Evolutionary conservation across 2,329 filamentous ascomycete species (phyloP).

Genomic region (Colletotrichum sp.): DNA sequence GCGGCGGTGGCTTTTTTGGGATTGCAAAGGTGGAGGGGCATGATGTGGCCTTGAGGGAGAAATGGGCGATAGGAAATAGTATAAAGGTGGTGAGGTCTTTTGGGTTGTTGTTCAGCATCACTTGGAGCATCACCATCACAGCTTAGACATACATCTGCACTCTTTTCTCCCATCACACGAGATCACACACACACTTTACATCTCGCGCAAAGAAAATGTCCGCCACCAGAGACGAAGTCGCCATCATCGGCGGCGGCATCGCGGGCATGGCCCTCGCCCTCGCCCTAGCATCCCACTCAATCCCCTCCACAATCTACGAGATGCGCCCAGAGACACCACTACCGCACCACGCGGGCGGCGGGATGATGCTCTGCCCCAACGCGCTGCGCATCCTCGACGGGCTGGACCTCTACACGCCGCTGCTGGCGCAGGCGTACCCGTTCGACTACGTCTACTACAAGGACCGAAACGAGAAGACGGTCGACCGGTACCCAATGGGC

Average conservation of each 20-base stretch:
- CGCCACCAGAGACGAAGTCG: neutral
- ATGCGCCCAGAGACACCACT: constrained; percentile 35
- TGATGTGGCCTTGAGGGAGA: neutral
- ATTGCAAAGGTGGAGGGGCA: neutral
- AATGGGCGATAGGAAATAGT: neutral
- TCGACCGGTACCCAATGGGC: constrained; percentile 54
- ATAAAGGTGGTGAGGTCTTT: neutral
- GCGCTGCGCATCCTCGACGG: constrained; percentile 57
- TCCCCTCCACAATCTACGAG: constrained; percentile 58
- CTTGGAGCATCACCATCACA: neutral
- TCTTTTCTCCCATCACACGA: neutral
- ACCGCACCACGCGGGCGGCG: constrained; percentile 54
- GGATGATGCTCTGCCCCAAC: constrained; percentile 65
- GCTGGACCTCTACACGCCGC: constrained; percentile 50
- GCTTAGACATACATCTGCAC: neutral
- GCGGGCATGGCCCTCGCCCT: constrained; percentile 48
- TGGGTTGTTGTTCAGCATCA: neutral
- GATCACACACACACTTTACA: neutral
- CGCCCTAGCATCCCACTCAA: constrained; percentile 54
- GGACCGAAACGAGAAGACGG: constrained; percentile 32
- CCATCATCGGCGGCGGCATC: constrained; percentile 18
- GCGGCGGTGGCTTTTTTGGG: neutral
- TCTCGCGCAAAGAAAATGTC: neutral
- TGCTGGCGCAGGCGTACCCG: constrained; percentile 51
- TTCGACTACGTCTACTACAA: constrained; percentile 56